Base-by-base conservation (phyloP, 2,329 filamentous ascomycete genomes). In the Beauveria medogensis region DNA sequence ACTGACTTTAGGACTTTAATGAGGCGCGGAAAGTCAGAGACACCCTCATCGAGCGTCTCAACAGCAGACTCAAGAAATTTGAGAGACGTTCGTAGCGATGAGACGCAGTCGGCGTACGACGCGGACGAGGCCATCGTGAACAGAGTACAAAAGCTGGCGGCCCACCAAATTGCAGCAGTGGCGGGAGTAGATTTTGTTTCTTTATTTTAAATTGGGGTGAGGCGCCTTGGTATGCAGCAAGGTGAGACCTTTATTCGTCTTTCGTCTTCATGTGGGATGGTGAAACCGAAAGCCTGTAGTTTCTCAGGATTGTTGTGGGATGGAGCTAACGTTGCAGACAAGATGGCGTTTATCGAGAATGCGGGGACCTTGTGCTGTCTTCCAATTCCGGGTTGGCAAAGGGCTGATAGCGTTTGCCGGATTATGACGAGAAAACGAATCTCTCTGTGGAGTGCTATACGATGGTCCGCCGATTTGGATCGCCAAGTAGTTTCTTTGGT, bases 41-140 rank as follows among this genome's bases (percentile, higher is more conserved):
- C 80, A 64, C 82, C 83, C 53, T 71, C 72, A 55, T 78, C 80
- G 51, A 87, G 78, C 5, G 82, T 84, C 48, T 77, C 71, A 46
- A 86, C 83, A 14, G 84, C 84, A 6, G 82, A 82, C 62, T 85
- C 80, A 68, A 87, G 82, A 68, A 81, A 83, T 62, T 78, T 78
- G 64, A 86, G 80, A n/a, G 83, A 85, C 53, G 76, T 77, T 68
- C 82, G 82, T 24, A 87, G 77, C 22, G 83, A 83, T 58, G 80
- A 71, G 63, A 87, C 83, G 74, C 83, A 86, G 73, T 83, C 81
- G 64, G 72, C 72, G 73, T 85, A 85, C 40, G 75, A 74, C 34
- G 71, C 65, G 54, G 71, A 63, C 56, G 66, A 64, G 18, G 69
- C 59, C 26, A 68, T 64, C 55, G 68, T 64, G 60, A 63, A 60